Evolutionary conservation across 108 stramenopile genomes (phyloP).

Genomic region (Skeletonema potamos): DNA sequence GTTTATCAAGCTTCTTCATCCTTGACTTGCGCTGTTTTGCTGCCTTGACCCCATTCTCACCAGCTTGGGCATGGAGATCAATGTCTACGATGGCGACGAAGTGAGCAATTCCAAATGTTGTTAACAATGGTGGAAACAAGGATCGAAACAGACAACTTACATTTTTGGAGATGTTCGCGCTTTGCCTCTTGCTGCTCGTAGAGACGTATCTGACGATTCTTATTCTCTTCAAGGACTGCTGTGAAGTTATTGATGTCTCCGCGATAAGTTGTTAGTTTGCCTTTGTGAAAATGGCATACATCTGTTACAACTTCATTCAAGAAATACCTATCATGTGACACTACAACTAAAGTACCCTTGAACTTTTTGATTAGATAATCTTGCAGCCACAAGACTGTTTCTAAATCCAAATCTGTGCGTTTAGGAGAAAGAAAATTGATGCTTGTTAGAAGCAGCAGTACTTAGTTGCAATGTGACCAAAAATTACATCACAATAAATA

Average conservation of each 20-base stretch:
- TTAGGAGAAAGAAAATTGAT: not conserved
- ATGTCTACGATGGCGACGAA: conserved; percentile 26
- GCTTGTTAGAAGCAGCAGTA: not conserved
- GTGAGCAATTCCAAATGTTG: not conserved
- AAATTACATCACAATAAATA: not conserved
- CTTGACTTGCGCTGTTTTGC: conserved; percentile 61
- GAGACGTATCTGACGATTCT: conserved; percentile 60
- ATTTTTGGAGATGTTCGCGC: conserved; percentile 70
- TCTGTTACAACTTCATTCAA: conserved; percentile 89
- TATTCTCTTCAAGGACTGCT: conserved; percentile 71
- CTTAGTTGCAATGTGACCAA: not conserved
- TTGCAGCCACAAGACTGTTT: conserved; percentile 90
- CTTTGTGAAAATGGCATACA: conserved; percentile 81
- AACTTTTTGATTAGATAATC: conserved; percentile 75
- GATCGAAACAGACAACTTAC: not conserved
- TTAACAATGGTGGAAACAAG: not conserved
- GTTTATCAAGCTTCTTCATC: conserved; percentile 76
- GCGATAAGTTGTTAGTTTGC: conserved; percentile 78
- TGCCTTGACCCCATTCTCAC: conserved; percentile 73
- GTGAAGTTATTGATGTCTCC: conserved; percentile 90
- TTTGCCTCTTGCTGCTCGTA: conserved; percentile 76
- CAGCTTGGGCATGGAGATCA: conserved; percentile 69
- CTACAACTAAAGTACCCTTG: conserved; percentile 84
- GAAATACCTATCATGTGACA: conserved; percentile 93
- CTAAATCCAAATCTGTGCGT: conserved; percentile 55